Evolutionary conservation across 768 basidiomycete species (phyloP), one percentile per base, ranked within the genome.

Genomic region (Hericium rajendrae): DNA sequence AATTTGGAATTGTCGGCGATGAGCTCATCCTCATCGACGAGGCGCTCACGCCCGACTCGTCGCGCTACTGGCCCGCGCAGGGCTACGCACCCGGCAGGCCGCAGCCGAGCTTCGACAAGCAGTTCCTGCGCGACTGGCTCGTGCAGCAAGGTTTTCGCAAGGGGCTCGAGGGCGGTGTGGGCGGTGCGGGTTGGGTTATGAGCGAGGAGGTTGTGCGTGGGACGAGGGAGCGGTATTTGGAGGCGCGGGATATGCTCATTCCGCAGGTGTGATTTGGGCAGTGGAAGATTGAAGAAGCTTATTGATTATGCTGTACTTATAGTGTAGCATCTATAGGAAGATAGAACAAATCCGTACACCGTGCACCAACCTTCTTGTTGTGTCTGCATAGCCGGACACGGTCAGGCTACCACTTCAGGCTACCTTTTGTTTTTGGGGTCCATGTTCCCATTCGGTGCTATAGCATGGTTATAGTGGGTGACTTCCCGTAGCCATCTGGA

Each of bases 101-200:
- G 0, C 95, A 97, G 71, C 82, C 86, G 18, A 92, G 91, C 66
- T 98, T 97, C 66, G 97, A 98, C 70, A 99, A 98, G 73, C 97
- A 99, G 72, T 97, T 88, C 66, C 73, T 98, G 56, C 77, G 97
- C 18, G 94, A 98, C 68, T 91, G 92, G 86, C 74, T 99, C 28
- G 85, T 85, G 11, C 66, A 72, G 26, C 72, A 74, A 6, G 92
- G 92, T 0, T 93, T 90, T 67, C 75, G 71, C 62, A 88, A 86
- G 67, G 90, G 90, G 1, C 69, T 90, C n/a, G 91, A 93, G 68
- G 78, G 73, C 53, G 91, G 90, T 12, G 81, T 81, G 0, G 74
- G 80, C 58, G 83, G 85, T 32, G 75, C 80, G 54, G 92, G 91
- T 6, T 97, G 94, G 82, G 69, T 74, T 4, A 86, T 98, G 58